Conservation (phyloP, 768 basidiomycete species). For the Baorangia bicolor region DNA sequence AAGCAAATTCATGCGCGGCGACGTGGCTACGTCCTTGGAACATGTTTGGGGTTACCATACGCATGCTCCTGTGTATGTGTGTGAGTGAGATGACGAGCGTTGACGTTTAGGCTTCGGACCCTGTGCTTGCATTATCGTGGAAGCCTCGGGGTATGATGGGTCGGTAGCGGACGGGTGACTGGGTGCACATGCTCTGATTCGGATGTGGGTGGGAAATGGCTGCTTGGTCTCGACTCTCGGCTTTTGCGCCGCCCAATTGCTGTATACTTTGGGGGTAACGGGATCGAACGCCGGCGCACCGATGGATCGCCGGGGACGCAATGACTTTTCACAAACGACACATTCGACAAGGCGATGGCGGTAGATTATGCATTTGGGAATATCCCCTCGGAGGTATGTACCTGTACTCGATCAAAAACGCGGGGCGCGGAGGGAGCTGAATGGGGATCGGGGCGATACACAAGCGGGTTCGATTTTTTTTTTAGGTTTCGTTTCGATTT, state of each 20-base stretch:
- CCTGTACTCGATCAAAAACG: background rate
- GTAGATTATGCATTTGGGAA: background rate
- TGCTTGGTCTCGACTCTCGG: constrained; percentile 1
- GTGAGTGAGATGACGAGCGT: background rate
- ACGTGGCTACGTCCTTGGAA: background rate
- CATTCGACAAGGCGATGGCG: background rate
- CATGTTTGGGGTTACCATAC: constrained; percentile 7
- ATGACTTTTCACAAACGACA: background rate
- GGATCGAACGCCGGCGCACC: constrained; percentile 1
- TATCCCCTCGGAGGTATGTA: constrained; percentile 2
- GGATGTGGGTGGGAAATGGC: background rate
- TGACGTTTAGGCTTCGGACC: constrained; percentile 14
- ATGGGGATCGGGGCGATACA: constrained; percentile 8
- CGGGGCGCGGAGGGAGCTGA: background rate
- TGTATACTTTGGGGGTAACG: background rate
- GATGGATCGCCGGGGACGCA: constrained; percentile 14
- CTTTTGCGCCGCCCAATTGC: no score
- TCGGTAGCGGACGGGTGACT: constrained; percentile 25
- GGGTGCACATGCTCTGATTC: constrained; percentile 16
- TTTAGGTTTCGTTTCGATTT: background rate
- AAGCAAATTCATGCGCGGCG: no score
- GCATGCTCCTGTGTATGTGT: background rate
- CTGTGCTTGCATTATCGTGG: background rate
- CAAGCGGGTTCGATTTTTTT: no score
- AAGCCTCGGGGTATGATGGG: constrained; percentile 9